Evolutionary conservation across 2,329 filamentous ascomycete genomes (phyloP), one percentile per base, ranked within the genome.

Genomic region (Dactylella cylindrospora): DNA sequence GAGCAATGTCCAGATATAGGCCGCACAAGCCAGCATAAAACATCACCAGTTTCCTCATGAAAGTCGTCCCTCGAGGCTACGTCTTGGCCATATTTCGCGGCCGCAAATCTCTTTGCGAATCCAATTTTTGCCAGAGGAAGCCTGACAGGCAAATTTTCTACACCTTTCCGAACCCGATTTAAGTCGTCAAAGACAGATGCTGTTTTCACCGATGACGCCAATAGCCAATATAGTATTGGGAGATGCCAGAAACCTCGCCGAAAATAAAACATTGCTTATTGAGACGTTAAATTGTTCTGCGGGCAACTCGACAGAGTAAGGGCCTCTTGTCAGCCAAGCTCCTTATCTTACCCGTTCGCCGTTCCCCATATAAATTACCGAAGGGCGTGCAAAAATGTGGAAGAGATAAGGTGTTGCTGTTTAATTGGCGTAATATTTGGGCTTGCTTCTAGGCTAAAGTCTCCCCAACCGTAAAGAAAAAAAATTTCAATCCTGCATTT

Each of bases 381-480:
- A n/a, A n/a, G n/a, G n/a, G n/a, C n/a, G n/a, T n/a, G n/a, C n/a
- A n/a, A n/a, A n/a, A n/a, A n/a, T n/a, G n/a, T n/a, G n/a, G 57
- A 49, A 26, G 36, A 62, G 57, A 62, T 62, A 62, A 62, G 57
- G 57, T 22, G 47, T 61, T 61, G 46, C 41, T 46, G 55, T 61
- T 61, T 61, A 61, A 61, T 61, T 61, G 55, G 47, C 47, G 41
- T 61, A 47, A 47, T 52, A 26, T 38, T 17, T 3, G 22, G 10
- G 17, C n/a, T 4, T 38, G 7, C 15, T 40, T 46, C 28, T 49
- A 57, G 52, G 52, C 52, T 57, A 53, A 54, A 44, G 43, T 20
- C 35, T 6, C 38, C 47, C 22, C 43, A 62, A 38, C 55, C 41
- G 44, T 28, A 35, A 47, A 43, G 33, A 38, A 4, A 19, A 9